Evolutionary conservation across 495 filamentous ascomycete species (phyloP), one percentile per base, ranked within the genome.

Genomic region (Penicillium desertorum): DNA sequence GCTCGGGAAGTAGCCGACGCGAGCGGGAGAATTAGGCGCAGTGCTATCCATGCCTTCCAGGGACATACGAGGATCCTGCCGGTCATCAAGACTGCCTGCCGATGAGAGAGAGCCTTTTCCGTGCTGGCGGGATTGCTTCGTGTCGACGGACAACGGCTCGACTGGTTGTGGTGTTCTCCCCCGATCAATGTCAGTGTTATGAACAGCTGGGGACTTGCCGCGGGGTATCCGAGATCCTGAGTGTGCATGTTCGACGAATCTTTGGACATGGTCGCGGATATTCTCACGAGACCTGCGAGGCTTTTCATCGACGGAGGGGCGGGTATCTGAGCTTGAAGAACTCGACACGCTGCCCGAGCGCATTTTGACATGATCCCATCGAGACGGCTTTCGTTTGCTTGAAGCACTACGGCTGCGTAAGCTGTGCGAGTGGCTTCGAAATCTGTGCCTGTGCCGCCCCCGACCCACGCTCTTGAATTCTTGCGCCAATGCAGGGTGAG

Each of bases 1-100:
- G 56, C 81, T 83, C 5, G 83, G 83, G 51, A 83, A 77, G 46
- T 78, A 77, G n/a, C 68, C 60, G 19, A 67, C 50, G 12, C 71
- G 65, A n/a, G 67, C 60, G 17, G 80, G 79, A 51, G 81, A 80
- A 57, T 71, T 78, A 14, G 80, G 76, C 22, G 71, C 75, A 9
- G 73, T 81, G 49, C 65, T 72, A 41, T 81, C 79, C 48, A 76
- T 64, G 17, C 71, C 81, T 23, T 82, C 78, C 2, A 79, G 61
- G 23, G 79, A 81, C 51, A 71, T 69, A 36, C 79, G 66, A 47
- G 61, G 63, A 45, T 72, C 70, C 16, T 66, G 67, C 42, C 67
- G 67, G 37, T 73, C 69, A 19, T 73, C 74, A 11, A 63, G 19
- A 56, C 75, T 79, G 14, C 69, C 70, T 17, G 61, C 62, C 4